Conservation (phyloP, 805 yeast genomes). For the Candida mattraensis region DNA sequence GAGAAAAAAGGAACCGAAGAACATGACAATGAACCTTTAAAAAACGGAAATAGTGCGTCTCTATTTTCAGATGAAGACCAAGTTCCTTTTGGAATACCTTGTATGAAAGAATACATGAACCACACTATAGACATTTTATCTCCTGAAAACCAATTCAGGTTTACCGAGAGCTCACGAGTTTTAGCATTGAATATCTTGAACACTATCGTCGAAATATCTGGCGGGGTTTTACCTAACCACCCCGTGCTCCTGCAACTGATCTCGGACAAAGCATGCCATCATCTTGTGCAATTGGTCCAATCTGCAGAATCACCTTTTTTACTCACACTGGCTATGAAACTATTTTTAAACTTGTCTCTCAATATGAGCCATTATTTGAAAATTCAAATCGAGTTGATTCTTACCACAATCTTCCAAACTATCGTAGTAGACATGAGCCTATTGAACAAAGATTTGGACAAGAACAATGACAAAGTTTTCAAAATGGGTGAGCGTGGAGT, state of each 20-base stretch:
- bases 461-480: constrained; percentile 30
- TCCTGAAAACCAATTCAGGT: constrained; percentile 79
- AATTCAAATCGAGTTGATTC: constrained; percentile 76
- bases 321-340: constrained; percentile 70
- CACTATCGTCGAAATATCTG: constrained; percentile 80
- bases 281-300: constrained; percentile 77
- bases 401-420: constrained; percentile 58
- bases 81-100: constrained; percentile 66
- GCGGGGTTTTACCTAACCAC: constrained; percentile 58
- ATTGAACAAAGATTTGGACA: constrained; percentile 28
- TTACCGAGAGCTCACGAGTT: constrained; percentile 82
- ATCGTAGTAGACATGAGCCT: constrained; percentile 28
- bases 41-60: neutral
- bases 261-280: constrained; percentile 82
- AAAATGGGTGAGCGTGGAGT: constrained; percentile 28
- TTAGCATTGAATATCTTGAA: constrained; percentile 76
- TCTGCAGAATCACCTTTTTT: constrained; percentile 69
- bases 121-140: constrained; percentile 77
- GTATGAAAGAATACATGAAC: constrained; percentile 74
- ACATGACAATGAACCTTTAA: neutral
- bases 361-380: constrained; percentile 66
- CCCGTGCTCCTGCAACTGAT: constrained; percentile 65
- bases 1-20: neutral
- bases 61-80: constrained; percentile 31
- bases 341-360: constrained; percentile 70